A percentile compares a stretch with the other conserved stretches of the same genome.
phyloP scores from a whole-genome alignment of 202 grass and related monocot species.

The Carex arenaria region DNA sequence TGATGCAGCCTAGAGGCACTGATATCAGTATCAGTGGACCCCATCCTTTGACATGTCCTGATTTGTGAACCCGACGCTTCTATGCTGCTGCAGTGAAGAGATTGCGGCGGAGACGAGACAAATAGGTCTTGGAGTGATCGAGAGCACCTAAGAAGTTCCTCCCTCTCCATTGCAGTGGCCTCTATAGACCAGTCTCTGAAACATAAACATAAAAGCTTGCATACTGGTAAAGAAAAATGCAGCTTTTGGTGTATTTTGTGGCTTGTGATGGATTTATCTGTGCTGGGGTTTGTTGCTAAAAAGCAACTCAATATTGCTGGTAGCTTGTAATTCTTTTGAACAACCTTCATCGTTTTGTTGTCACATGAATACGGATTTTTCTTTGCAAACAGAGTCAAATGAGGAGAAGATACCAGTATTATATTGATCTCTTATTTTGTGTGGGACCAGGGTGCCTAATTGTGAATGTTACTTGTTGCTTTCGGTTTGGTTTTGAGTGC shows the following conservation, averaged over 20 bases:
- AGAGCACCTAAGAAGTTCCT: conserved; percentile 36
- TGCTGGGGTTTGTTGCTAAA: background rate
- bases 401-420: background rate
- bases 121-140: conserved; percentile 36
- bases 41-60: background rate
- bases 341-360: background rate
- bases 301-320: conserved; percentile 6
- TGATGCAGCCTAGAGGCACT: conserved; percentile 16
- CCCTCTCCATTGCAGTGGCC: conserved; percentile 2
- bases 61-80: background rate
- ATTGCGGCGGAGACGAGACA: background rate
- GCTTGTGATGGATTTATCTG: background rate
- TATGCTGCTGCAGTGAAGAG: background rate
- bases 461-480: background rate
- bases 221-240: background rate
- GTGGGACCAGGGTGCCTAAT: conserved; percentile 2
- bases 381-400: background rate
- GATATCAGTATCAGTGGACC: background rate
- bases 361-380: background rate
- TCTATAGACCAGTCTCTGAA: conserved; percentile 15
- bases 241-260: background rate
- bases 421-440: background rate
- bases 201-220: background rate
- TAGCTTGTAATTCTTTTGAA: conserved; percentile 5
- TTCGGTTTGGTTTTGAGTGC: conserved; percentile 6